Base-by-base conservation (phyloP, 371 early-diverging fungal genomes). In the Cladochytrium tenue region DNA sequence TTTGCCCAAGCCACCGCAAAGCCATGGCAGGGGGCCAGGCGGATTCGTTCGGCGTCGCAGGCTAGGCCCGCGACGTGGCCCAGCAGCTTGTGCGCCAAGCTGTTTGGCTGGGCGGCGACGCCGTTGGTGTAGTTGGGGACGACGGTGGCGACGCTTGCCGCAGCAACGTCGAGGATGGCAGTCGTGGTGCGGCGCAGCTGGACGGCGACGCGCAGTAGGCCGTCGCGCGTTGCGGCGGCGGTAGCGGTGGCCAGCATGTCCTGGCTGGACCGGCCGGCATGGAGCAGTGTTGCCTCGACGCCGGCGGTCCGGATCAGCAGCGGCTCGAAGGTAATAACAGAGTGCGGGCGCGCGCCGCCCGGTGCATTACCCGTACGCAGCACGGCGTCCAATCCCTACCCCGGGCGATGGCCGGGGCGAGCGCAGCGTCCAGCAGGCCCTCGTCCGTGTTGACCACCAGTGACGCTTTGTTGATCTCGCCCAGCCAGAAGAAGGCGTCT, bases 31-130 rank as follows among this genome's bases (percentile, higher is more conserved):
- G n/a, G n/a, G 43, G 43, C 43, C 43, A 13, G 43, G 43, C 43
- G 43, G 43, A 43, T 7, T 7, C 43, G 43, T 20, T 43, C 43
- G 43, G 43, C 43, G 43, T 43, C 43, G 20, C 43, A 20, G 43
- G 43, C 43, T 7, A 43, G 43, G 43, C 43, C 43, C 13, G 43
- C 43, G 43, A 20, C 43, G 43, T 43, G 43, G 43, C 43, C 43
- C 13, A 43, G 43, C 13, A 43, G 43, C 20, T 43, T 20, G 43
- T 43, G 43, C 13, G 43, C 43, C 13, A 43, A 20, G 43, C 43
- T 43, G 43, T 43, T 43, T 43, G 43, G 43, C 20, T 43, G 43
- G 43, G 43, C 43, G 43, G 43, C 43, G 43, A 43, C 43, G 43
- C 43, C 43, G 43, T 43, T 43, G 20, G 43, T 43, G 43, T 43